phyloP scores from a whole-genome alignment of 2,329 filamentous ascomycete genomes.

The Penicillium sp. region DNA sequence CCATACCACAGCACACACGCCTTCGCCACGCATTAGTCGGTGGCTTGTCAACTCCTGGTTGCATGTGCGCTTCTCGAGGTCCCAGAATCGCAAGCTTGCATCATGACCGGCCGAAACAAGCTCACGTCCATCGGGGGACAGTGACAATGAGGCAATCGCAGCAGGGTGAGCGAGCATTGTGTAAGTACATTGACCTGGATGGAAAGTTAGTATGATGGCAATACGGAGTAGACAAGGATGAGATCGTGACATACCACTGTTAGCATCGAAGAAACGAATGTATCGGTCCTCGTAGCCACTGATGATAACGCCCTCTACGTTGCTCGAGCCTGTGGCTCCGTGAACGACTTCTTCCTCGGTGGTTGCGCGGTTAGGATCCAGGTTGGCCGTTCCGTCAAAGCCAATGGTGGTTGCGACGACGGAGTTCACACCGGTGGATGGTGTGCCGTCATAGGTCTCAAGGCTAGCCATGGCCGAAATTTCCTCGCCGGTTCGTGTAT shows the following conservation, averaged over 20 bases:
- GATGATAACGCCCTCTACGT: conserved; percentile 90
- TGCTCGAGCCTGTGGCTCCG: conserved; percentile 80
- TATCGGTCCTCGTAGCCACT: conserved; percentile 96
- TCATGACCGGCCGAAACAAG: conserved; percentile 96
- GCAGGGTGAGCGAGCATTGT: conserved; percentile 97
- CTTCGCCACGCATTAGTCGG: conserved; percentile 92
- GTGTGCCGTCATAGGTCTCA: conserved; percentile 89
- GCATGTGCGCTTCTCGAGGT: conserved; percentile 90
- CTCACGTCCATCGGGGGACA: conserved; percentile 91
- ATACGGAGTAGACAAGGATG: background rate
- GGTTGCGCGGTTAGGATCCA: conserved; percentile 65
- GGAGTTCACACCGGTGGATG: conserved; percentile 81
- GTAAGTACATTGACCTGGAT: conserved; percentile 93
- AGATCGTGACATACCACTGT: conserved; percentile 74
- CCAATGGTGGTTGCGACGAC: conserved; percentile 85
- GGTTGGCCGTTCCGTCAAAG: conserved; percentile 65
- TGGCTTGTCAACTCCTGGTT: conserved; percentile 94
- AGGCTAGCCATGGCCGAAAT: conserved; percentile 89
- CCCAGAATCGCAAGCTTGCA: conserved; percentile 95
- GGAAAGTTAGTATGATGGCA: conserved; percentile 20
- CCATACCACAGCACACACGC: conserved; percentile 93
- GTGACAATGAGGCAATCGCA: conserved; percentile 84
- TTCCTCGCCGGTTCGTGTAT: conserved; percentile 88
- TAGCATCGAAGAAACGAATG: conserved; percentile 96
- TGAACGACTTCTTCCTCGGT: conserved; percentile 73